Percentiles rank a stretch among this genome's conserved stretches.
Conservation (phyloP, 202 grass and related monocot species). For the Bolboschoenoplectus hybrid region DNA sequence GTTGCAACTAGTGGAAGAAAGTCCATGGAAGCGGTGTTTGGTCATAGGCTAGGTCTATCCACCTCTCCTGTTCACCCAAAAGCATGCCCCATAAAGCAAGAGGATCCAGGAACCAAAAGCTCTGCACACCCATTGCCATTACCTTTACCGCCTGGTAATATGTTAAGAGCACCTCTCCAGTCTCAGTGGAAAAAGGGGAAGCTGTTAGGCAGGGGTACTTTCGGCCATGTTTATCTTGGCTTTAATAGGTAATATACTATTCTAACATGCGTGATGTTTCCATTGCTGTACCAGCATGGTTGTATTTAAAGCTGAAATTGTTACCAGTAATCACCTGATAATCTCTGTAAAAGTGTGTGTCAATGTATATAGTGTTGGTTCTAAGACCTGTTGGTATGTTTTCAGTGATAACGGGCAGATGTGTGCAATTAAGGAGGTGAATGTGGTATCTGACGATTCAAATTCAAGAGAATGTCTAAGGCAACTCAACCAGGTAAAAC, state of each 20-base stretch:
- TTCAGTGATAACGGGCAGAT: constrained; percentile 85
- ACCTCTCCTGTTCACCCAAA: constrained; percentile 58
- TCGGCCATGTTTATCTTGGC: constrained; percentile 94
- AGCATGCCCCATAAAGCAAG: constrained; percentile 59
- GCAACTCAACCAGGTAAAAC: constrained; percentile 82
- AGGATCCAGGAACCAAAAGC: constrained; percentile 55
- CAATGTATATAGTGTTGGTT: constrained; percentile 15
- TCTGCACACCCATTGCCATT: constrained; percentile 77
- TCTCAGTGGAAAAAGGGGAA: constrained; percentile 97
- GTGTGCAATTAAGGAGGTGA: constrained; percentile 99
- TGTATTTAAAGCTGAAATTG: too few relatives aligned
- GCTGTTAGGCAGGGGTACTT: constrained; percentile 93
- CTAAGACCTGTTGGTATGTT: constrained; percentile 27
- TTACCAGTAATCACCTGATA: too few relatives aligned
- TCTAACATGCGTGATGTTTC: not conserved
- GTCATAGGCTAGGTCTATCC: constrained; percentile 40
- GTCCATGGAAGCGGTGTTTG: constrained; percentile 68
- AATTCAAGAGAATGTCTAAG: constrained; percentile 96
- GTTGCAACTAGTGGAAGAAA: constrained; percentile 47
- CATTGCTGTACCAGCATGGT: not conserved
- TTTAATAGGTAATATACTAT: constrained; percentile 76
- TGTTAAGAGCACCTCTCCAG: constrained; percentile 50
- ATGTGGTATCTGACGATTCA: constrained; percentile 93
- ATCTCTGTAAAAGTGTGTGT: not conserved
- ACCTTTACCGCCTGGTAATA: constrained; percentile 64